Evolutionary conservation across 371 early-diverging fungal genomes (phyloP).

Genomic region (Actinomortierella wolfii): DNA sequence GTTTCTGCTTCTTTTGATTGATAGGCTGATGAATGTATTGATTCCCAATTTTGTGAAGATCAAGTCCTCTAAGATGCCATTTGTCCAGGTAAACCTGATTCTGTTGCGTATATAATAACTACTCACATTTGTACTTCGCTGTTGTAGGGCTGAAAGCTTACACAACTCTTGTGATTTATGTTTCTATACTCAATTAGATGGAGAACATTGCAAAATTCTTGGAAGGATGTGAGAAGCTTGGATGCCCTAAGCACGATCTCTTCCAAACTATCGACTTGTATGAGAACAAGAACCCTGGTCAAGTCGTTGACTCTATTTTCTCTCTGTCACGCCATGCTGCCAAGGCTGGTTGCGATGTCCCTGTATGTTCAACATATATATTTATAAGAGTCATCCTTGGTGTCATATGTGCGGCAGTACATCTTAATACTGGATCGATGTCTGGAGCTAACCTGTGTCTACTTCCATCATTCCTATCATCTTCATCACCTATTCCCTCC

Average conservation of each 20-base stretch:
- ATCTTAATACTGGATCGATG: not conserved
- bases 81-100: constrained; percentile 67
- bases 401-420: too few species aligned
- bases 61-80: constrained; percentile 75
- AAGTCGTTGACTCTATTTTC: constrained; percentile 79
- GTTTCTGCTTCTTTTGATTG: not conserved
- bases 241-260: constrained; percentile 80
- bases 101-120: too few species aligned
- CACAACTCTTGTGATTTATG: not conserved
- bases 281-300: constrained; percentile 84
- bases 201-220: constrained; percentile 89
- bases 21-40: constrained; percentile 64
- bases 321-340: constrained; percentile 83
- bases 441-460: not conserved
- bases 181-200: constrained; percentile 53
- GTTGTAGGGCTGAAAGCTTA: not conserved
- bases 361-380: constrained; percentile 41
- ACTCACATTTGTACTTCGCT: not conserved
- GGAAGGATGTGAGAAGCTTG: constrained; percentile 67
- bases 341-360: constrained; percentile 62
- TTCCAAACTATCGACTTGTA: constrained; percentile 93
- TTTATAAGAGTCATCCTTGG: constrained; percentile 9
- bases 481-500: constrained; percentile 1
- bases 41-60: constrained; percentile 63
- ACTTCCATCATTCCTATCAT: not conserved